These are phyloP conservation scores for Talaromyces verruculosus DNA, from an alignment of 2,329 filamentous ascomycete genomes.

Conservation along the genomic window DNA sequence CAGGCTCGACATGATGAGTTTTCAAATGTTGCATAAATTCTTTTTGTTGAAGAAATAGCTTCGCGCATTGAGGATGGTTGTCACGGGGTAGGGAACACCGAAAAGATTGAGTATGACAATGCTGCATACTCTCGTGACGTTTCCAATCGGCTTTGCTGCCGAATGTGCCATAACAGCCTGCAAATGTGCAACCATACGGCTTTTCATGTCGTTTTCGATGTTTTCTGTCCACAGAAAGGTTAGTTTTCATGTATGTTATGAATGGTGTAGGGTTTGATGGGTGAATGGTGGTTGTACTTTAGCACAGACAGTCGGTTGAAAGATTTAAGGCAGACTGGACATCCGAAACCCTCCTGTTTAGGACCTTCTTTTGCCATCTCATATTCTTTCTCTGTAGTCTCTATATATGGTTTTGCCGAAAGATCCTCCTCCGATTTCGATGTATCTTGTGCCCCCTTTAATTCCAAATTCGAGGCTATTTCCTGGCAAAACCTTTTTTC, in stretches of 20 bases:
- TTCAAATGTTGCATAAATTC: conserved; percentile 63
- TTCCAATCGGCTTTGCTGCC: conserved; percentile 97
- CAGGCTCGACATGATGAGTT: conserved; percentile 45
- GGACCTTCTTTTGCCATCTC: background rate
- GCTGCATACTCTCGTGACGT: conserved; percentile 79
- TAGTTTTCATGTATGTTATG: background rate
- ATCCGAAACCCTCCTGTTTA: background rate
- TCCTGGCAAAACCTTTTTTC: background rate
- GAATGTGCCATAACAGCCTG: conserved; percentile 68
- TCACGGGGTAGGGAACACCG: conserved; percentile 58
- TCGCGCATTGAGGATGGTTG: conserved; percentile 51
- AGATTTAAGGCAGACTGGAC: background rate
- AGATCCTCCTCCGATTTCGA: background rate
- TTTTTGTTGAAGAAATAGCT: conserved; percentile 59
- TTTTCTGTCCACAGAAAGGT: conserved; percentile 49
- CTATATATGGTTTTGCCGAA: no score
- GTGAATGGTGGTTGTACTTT: background rate
- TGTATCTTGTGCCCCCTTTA: background rate
- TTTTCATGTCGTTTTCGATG: conserved; percentile 77
- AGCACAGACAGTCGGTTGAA: background rate
- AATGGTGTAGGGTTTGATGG: background rate
- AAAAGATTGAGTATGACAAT: conserved; percentile 71
- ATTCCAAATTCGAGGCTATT: background rate
- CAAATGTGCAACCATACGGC: conserved; percentile 79
- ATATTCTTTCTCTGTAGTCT: no score